Evolutionary conservation across 768 basidiomycete species (phyloP), one percentile per base, ranked within the genome.

Genomic region (Mrakia gelida): DNA sequence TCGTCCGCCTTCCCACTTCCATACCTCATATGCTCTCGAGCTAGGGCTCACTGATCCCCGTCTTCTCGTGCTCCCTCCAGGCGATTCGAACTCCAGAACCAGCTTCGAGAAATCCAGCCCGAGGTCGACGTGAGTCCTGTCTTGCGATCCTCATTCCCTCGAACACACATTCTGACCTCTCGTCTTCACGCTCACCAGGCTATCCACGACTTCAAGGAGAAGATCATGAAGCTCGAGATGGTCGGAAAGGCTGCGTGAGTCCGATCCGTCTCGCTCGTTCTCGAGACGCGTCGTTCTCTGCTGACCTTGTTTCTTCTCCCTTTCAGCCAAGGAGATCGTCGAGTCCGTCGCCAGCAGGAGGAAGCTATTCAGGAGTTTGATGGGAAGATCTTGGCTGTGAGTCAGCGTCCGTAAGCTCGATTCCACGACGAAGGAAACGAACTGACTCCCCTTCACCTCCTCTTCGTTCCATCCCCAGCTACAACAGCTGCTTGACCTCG

Each of bases 121-220:
- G 52, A 73, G 72, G 52, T 73, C 52, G 72, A 49, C 34, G 72
- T 73, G 9, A 61, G 72, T 61, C n/a, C n/a, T n/a, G n/a, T 38
- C 10, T 61, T 34, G 18, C 52, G 2, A 11, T 52, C 43, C 3
- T 32, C 10, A n/a, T 30, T 21, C 28, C 16, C n/a, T n/a, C n/a
- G n/a, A n/a, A n/a, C n/a, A n/a, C n/a, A n/a, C n/a, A n/a, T n/a
- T n/a, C n/a, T n/a, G n/a, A n/a, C n/a, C n/a, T n/a, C n/a, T n/a
- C 13, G 8, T 52, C 52, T 61, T 41, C 16, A 26, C 16, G n/a
- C n/a, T n/a, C n/a, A n/a, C 28, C 30, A 49, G 49, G 34, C 72
- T 28, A 56, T 61, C 38, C 72, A 49, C 52, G 49, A 38, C 18
- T 73, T 61, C 38, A 70, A 38, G 4, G 67, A 70, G 38, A 70